These are phyloP conservation scores for Botrytis galanthina DNA, from an alignment of 2,329 filamentous ascomycete genomes.

Conservation along the genomic window DNA sequence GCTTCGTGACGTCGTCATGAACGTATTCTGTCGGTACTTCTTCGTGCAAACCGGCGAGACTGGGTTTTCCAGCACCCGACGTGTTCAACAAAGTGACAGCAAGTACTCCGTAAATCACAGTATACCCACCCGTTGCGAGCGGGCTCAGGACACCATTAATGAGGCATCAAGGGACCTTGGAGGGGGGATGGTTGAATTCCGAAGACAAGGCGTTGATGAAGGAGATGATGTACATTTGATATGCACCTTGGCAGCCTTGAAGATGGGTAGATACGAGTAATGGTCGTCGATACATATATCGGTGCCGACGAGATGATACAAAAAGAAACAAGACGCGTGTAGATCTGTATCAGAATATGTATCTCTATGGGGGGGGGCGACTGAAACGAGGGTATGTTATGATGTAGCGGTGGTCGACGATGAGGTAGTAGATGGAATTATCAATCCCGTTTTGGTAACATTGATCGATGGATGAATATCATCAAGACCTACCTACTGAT, in stretches of 20 bases:
- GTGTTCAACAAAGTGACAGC: conserved; percentile 8
- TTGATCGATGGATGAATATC: neutral
- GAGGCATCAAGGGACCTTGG: conserved; percentile 5
- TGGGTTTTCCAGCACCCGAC: neutral
- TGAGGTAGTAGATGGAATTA: neutral
- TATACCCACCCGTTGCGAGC: conserved; percentile 3
- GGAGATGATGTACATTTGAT: conserved; percentile 16
- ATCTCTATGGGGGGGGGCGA: too few species aligned
- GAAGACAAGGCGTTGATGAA: conserved; percentile 12
- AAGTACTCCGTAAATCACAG: neutral
- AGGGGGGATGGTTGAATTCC: neutral
- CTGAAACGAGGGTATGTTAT: neutral
- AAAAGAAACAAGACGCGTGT: neutral
- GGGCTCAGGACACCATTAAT: neutral
- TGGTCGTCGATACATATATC: neutral
- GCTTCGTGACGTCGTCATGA: conserved; percentile 14
- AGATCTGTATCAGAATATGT: neutral
- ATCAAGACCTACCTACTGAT: neutral
- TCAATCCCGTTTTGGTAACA: neutral
- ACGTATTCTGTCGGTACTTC: conserved; percentile 12
- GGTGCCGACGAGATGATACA: neutral
- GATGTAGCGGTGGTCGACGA: neutral
- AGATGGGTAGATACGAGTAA: conserved; percentile 6
- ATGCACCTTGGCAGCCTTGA: conserved; percentile 14
- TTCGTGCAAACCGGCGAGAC: conserved; percentile 12